phyloP scores from a whole-genome alignment of 108 stramenopile genomes.

The Pseudonitzschia multiseries region DNA sequence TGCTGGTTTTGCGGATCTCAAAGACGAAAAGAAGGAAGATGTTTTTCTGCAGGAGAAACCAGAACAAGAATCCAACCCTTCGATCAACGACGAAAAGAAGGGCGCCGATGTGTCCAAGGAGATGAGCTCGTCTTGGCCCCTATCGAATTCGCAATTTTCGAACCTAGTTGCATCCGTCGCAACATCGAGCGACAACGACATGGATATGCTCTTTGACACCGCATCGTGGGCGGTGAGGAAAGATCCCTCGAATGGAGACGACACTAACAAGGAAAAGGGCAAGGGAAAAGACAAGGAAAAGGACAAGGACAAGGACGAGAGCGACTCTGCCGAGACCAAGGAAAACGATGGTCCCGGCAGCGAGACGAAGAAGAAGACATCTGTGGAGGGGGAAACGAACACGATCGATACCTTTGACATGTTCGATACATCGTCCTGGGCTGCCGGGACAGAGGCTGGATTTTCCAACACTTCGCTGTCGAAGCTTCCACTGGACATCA shows the following conservation, averaged over 20 bases:
- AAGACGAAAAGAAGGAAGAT: slow-evolving; percentile 28
- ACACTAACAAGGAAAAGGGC: too few relatives aligned
- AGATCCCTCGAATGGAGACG: too few relatives aligned
- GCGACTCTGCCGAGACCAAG: background rate
- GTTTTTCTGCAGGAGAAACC: background rate
- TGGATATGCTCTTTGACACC: slow-evolving; percentile 28
- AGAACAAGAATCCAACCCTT: background rate
- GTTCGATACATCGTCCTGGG: slow-evolving; percentile 32
- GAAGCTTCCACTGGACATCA: slow-evolving; percentile 1
- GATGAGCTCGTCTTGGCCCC: background rate
- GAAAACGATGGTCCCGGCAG: background rate
- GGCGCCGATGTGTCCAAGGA: slow-evolving; percentile 8
- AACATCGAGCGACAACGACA: background rate
- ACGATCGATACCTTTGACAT: background rate
- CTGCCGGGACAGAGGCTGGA: slow-evolving; percentile 9
- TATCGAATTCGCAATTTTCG: background rate
- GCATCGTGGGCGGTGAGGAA: slow-evolving; percentile 2
- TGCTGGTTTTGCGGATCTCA: too few relatives aligned
- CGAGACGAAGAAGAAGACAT: background rate
- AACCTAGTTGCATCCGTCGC: background rate
- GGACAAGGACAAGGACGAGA: background rate
- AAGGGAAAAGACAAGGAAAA: too few relatives aligned
- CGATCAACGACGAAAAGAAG: slow-evolving; percentile 8
- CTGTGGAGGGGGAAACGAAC: background rate
- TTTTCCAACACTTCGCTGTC: slow-evolving; percentile 19